Conservation (phyloP, 2,329 filamentous ascomycete species). For the Aurifilum marmelostoma region DNA sequence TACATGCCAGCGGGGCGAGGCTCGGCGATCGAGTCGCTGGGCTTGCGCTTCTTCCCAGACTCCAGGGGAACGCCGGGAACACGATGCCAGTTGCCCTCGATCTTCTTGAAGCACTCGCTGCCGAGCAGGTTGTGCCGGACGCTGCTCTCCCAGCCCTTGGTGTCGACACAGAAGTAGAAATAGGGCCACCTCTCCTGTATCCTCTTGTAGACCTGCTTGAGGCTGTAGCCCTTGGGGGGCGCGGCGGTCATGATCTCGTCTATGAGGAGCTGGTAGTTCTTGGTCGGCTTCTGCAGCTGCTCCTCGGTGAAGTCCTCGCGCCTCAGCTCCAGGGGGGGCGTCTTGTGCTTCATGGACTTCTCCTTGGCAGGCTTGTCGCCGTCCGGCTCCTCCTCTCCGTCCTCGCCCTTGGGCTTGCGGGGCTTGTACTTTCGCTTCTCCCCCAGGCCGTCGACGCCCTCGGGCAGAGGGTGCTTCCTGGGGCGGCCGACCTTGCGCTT, state of each 20-base stretch:
- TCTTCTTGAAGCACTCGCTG: constrained; percentile 63
- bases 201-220: constrained; percentile 67
- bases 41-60: constrained; percentile 63
- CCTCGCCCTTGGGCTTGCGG: constrained; percentile 49
- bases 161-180: constrained; percentile 63
- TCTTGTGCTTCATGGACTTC: constrained; percentile 66
- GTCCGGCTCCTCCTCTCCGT: constrained; percentile 59
- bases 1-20: constrained; percentile 35
- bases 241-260: constrained; percentile 62
- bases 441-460: constrained; percentile 55
- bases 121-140: constrained; percentile 67
- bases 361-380: constrained; percentile 58
- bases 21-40: constrained; percentile 45
- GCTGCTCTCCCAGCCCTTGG: constrained; percentile 68
- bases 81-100: constrained; percentile 61
- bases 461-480: constrained; percentile 64
- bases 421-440: constrained; percentile 71
- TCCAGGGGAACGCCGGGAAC: constrained; percentile 62
- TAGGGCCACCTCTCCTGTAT: constrained; percentile 62
- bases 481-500: constrained; percentile 70
- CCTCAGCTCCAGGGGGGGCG: constrained; percentile 60
- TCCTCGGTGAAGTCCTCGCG: constrained; percentile 60
- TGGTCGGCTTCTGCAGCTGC: constrained; percentile 63
- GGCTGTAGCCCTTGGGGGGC: constrained; percentile 56
- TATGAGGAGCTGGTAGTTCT: constrained; percentile 64